phyloP scores from a whole-genome alignment of 2,329 filamentous ascomycete genomes.

The Graphilbum sp. region DNA sequence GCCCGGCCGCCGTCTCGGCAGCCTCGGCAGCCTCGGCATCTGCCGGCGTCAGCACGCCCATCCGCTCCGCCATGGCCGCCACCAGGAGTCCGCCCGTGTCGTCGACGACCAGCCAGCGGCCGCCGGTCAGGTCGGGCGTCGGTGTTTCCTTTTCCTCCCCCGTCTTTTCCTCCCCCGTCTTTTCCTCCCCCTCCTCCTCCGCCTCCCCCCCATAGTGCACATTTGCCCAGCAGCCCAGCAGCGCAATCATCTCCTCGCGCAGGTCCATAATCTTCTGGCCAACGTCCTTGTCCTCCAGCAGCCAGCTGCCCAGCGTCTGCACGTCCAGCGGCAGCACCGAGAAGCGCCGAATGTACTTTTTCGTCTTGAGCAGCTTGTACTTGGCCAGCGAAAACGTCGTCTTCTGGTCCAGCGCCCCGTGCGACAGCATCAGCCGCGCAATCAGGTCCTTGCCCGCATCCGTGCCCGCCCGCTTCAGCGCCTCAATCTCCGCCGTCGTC shows the following conservation, averaged over 20 bases:
- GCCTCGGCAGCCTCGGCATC: not conserved
- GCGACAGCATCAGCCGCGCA: slow-evolving; percentile 78
- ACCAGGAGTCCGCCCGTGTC: slow-evolving; percentile 73
- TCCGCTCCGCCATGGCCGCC: slow-evolving; percentile 72
- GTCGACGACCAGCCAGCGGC: slow-evolving; percentile 67
- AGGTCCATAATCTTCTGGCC: slow-evolving; percentile 63
- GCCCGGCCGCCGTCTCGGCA: not conserved
- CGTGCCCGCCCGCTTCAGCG: slow-evolving; percentile 54
- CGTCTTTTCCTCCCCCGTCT: slow-evolving; percentile 12
- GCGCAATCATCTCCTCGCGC: slow-evolving; percentile 63
- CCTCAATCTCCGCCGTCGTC: slow-evolving; percentile 48
- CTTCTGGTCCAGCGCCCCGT: slow-evolving; percentile 84
- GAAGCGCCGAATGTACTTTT: slow-evolving; percentile 83
- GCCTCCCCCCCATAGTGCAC: slow-evolving; percentile 51
- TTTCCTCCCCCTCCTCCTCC: slow-evolving; percentile 6
- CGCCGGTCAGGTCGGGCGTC: slow-evolving; percentile 9
- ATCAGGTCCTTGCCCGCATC: slow-evolving; percentile 80
- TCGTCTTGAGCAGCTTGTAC: slow-evolving; percentile 86
- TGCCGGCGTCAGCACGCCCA: slow-evolving; percentile 54
- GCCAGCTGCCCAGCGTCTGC: slow-evolving; percentile 55
- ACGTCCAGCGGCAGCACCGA: slow-evolving; percentile 74
- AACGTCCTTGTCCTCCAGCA: slow-evolving; percentile 66
- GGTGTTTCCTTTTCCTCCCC: slow-evolving; percentile 2
- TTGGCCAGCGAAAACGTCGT: slow-evolving; percentile 87
- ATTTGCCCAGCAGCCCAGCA: slow-evolving; percentile 82